Evolutionary conservation across 192 early-diverging fungal genomes (phyloP), one percentile per base, ranked within the genome.

Genomic region (Haplosporangium gracile): DNA sequence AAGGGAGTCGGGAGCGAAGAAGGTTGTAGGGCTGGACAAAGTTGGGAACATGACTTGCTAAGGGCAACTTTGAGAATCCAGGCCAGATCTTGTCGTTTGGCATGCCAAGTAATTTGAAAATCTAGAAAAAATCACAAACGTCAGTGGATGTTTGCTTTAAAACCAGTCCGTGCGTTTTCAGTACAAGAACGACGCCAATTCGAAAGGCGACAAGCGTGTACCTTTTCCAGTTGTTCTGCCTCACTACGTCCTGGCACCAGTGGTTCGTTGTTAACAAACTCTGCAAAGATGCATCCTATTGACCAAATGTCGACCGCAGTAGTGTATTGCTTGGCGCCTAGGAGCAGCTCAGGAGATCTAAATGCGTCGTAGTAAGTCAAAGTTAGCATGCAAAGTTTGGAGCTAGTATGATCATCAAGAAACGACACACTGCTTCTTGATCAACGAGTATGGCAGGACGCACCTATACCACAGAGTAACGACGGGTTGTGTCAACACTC

Each of bases 201-300:
- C 36, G 9, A 47, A 24, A 13, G 5, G 20, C 2, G 1, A 24
- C 22, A 34, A 4, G n/a, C 20, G 15, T 26, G 15, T 82, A 94
- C 93, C 83, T 93, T 92, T 51, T 91, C 89, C 15, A 97, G 79
- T 88, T 97, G 96, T 79, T 95, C 95, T 68, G 96, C 93, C 77
- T 96, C 97, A 65, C 94, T 95, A 70, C 89, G 83, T 70, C 97
- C 98, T 51, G 93, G 94, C 22, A 97, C 81, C 49, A 98, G 79
- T 20, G 98, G 97, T 78, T 95, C 92, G 53, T 95, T 95, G 71
- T 95, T 94, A 18, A 97, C 90, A 57, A 99, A 83, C 85, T 99
- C 98, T 24, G 92, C 98, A 92, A 99, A 98, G 38, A 99, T 99
- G 82, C 98, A 99, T 5, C 98, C 98, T 39, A 98, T 92, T 16